Conservation (phyloP, 2,329 filamentous ascomycete genomes). For the Cryphonectria naterciae region DNA sequence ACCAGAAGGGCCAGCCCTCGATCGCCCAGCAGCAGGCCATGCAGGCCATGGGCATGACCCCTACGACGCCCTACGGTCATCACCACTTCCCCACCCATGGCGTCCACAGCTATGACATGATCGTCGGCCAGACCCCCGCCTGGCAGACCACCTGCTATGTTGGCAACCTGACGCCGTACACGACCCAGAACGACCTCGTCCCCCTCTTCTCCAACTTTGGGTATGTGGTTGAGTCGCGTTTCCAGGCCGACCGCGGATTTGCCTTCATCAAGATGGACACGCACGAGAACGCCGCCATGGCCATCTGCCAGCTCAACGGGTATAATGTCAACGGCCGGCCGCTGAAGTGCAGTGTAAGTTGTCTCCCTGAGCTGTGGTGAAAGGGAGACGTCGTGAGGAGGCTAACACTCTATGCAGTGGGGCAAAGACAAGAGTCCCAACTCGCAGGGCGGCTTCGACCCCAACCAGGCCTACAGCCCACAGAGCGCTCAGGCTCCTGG, state of each 20-base stretch:
- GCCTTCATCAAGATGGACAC: conserved; percentile 99
- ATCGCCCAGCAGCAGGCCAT: conserved; percentile 98
- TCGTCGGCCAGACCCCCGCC: conserved; percentile 88
- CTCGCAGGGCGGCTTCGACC: conserved; percentile 72
- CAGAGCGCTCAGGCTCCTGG: conserved; percentile 74
- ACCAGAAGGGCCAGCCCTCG: conserved; percentile 99
- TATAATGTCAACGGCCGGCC: conserved; percentile 98
- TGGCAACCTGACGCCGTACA: conserved; percentile 96
- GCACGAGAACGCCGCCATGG: conserved; percentile 97
- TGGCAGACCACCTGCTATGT: conserved; percentile 99
- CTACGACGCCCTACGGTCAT: conserved; percentile 92
- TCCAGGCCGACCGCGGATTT: conserved; percentile 97
- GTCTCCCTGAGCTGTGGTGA: conserved; percentile 6
- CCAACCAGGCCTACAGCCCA: conserved; percentile 73
- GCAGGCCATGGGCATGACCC: conserved; percentile 97
- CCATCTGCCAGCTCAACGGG: conserved; percentile 95
- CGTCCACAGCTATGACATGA: conserved; percentile 96
- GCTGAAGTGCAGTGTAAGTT: conserved; percentile 95
- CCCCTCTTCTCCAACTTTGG: conserved; percentile 98
- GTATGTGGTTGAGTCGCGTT: conserved; percentile 94
- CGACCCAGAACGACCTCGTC: conserved; percentile 94
- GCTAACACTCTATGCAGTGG: conserved; percentile 68
- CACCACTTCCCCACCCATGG: conserved; percentile 98
- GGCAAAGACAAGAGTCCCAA: conserved; percentile 97
- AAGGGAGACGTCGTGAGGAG: neutral